Conservation (phyloP, 768 basidiomycete genomes). For the Suillus clintonianus region DNA sequence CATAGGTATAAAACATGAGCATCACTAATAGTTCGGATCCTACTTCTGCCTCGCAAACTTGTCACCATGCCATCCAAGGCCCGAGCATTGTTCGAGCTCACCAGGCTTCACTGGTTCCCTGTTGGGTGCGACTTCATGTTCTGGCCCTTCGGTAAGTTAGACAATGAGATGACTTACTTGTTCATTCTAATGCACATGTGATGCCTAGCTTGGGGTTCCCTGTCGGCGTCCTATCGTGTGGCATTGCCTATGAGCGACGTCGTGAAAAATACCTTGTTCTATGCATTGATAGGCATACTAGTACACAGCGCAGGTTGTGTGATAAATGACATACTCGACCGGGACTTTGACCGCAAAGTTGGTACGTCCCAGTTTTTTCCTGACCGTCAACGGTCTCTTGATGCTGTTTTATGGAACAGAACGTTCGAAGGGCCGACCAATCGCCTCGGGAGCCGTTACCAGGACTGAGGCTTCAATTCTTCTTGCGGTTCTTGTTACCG, state of each 20-base stretch:
- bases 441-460: not conserved
- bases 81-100: not conserved
- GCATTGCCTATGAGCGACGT: too few species aligned
- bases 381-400: conserved; percentile 4
- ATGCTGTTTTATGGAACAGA: not conserved
- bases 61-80: not conserved
- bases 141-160: too few species aligned
- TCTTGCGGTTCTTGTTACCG: not conserved
- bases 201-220: not conserved
- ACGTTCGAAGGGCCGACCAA: not conserved
- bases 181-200: not conserved
- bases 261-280: not conserved
- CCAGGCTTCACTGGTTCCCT: not conserved
- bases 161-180: not conserved
- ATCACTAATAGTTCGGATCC: not conserved
- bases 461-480: not conserved
- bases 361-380: conserved; percentile 33
- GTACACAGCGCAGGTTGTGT: conserved; percentile 52
- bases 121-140: not conserved
- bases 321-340: conserved; percentile 56
- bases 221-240: too few species aligned
- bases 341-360: conserved; percentile 51
- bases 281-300: not conserved
- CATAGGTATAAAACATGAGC: not conserved
- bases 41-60: not conserved